Percentiles rank a stretch among this genome's conserved stretches.
These are phyloP conservation scores for Apiosordaria backusii DNA, from an alignment of 495 filamentous ascomycete species.

Conservation along the genomic window DNA sequence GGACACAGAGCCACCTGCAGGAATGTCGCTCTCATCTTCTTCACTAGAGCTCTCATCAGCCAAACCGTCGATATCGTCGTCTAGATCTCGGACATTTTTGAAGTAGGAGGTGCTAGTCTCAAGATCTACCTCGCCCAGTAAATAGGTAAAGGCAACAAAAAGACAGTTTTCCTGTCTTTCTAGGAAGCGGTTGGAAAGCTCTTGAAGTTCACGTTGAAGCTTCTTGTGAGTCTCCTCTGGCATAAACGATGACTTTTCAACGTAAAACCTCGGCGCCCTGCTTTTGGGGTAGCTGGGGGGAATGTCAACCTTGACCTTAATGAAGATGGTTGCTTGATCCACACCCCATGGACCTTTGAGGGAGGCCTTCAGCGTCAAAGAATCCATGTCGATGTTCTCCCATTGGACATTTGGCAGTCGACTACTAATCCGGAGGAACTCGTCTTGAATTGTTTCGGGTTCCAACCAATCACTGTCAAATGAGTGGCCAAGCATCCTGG, in stretches of 20 bases:
- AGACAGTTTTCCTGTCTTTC: slow-evolving; percentile 71
- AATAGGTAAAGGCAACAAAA: slow-evolving; percentile 75
- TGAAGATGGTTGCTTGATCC: slow-evolving; percentile 64
- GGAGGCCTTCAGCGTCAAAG: slow-evolving; percentile 68
- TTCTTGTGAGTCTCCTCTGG: slow-evolving; percentile 62
- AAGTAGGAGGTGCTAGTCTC: slow-evolving; percentile 71
- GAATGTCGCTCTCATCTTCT: slow-evolving; percentile 69
- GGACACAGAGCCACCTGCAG: slow-evolving; percentile 46
- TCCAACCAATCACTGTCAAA: slow-evolving; percentile 63
- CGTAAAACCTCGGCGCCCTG: slow-evolving; percentile 60
- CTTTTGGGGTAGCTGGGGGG: slow-evolving; percentile 71
- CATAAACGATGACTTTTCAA: slow-evolving; percentile 78
- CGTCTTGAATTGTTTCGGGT: slow-evolving; percentile 77
- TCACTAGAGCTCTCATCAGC: slow-evolving; percentile 76
- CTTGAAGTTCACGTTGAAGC: slow-evolving; percentile 62
- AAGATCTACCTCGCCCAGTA: slow-evolving; percentile 76
- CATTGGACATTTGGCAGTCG: slow-evolving; percentile 82
- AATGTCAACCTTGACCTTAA: slow-evolving; percentile 77
- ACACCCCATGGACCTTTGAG: slow-evolving; percentile 84
- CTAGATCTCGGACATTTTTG: slow-evolving; percentile 58
- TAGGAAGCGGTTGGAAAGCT: slow-evolving; percentile 66
- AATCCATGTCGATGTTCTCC: slow-evolving; percentile 78
- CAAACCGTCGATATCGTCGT: slow-evolving; percentile 55
- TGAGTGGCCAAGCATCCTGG: slow-evolving; percentile 41
- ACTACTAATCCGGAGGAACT: slow-evolving; percentile 77